These are phyloP conservation scores for Capniomyces stellatus DNA, from an alignment of 371 early-diverging fungal genomes.

Conservation along the genomic window DNA sequence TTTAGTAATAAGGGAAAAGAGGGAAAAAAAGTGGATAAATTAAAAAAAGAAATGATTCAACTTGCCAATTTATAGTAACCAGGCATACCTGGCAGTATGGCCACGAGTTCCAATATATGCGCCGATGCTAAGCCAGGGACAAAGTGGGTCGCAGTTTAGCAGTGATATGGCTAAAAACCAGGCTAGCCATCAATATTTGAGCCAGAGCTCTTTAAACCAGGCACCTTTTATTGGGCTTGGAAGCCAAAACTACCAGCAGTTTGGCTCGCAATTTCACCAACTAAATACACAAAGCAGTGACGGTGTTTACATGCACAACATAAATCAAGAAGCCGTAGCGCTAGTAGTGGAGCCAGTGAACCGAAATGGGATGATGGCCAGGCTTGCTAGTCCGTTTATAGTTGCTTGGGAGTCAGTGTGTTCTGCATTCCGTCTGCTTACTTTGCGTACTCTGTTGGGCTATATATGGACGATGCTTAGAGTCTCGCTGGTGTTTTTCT, in stretches of 20 bases:
- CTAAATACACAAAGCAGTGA: neutral
- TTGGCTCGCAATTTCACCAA: too few relatives aligned
- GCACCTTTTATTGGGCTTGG: neutral
- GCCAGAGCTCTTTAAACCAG: too few relatives aligned
- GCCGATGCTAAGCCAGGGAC: neutral
- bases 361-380: neutral
- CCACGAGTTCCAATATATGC: neutral
- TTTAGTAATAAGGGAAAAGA: neutral
- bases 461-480: neutral
- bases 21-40: neutral
- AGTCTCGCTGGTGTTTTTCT: neutral
- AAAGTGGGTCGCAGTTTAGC: neutral
- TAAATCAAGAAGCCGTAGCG: neutral
- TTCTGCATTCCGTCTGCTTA: neutral
- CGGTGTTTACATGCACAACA: neutral
- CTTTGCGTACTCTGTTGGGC: neutral
- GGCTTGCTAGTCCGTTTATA: neutral
- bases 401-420: neutral
- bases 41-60: neutral
- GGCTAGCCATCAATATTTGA: neutral
- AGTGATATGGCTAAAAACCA: neutral
- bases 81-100: constrained; percentile 1
- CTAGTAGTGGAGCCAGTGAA: neutral
- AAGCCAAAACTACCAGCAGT: neutral
- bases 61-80: neutral